Percentiles rank a stretch among this genome's conserved stretches.
These are phyloP conservation scores for Hibiscus syriacus DNA, from an alignment of 345 rosid species.

Conservation along the genomic window DNA sequence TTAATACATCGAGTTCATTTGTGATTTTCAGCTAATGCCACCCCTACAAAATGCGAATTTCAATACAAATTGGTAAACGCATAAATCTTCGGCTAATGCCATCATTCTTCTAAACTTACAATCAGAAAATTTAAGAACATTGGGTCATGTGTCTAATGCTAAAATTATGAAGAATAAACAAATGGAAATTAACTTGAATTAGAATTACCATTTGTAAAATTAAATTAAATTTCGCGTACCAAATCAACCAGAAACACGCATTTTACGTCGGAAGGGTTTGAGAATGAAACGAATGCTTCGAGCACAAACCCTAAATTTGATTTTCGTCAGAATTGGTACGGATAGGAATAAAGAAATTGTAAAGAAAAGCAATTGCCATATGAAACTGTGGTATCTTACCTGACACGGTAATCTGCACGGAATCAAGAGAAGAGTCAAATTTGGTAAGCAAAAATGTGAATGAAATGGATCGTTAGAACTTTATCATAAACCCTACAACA, in stretches of 20 bases:
- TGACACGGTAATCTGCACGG: not conserved
- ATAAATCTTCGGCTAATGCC: not conserved
- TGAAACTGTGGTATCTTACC: not conserved
- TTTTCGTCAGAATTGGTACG: not conserved
- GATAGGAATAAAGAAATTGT: not conserved
- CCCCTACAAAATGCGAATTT: slow-evolving; percentile 1
- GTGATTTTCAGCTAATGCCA: not conserved
- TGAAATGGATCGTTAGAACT: not conserved
- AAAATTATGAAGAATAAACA: not conserved
- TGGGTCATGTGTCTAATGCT: not conserved
- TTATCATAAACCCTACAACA: slow-evolving; percentile 2
- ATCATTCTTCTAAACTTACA: not conserved
- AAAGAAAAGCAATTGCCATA: not conserved
- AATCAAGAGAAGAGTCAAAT: not conserved
- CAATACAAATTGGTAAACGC: not conserved
- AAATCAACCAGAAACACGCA: not conserved
- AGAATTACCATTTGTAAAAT: too few relatives aligned
- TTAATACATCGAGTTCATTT: too few relatives aligned
- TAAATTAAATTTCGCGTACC: not conserved
- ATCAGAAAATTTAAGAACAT: not conserved
- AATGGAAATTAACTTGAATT: too few relatives aligned
- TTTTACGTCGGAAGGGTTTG: too few relatives aligned
- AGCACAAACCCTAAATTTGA: not conserved
- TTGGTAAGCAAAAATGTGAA: not conserved
- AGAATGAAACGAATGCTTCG: not conserved